These are phyloP conservation scores for Psophocarpus tetragonolobus DNA, from an alignment of 306 rosid species.

Conservation along the genomic window DNA sequence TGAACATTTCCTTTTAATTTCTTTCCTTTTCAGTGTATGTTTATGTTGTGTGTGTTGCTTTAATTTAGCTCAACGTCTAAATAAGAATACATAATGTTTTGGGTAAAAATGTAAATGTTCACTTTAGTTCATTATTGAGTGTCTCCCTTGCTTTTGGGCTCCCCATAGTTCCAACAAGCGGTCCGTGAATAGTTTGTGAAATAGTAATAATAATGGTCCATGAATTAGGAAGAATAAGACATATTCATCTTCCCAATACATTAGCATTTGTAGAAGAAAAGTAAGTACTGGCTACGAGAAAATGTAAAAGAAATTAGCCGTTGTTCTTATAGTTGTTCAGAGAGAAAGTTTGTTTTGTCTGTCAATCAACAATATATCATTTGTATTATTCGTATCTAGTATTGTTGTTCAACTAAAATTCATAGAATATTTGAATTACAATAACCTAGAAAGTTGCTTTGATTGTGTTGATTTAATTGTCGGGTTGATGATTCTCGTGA, in stretches of 20 bases:
- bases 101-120: no score
- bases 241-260: neutral
- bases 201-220: neutral
- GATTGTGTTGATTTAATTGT: neutral
- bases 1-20: no score
- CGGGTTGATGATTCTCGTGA: neutral
- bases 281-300: neutral
- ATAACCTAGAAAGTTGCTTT: neutral
- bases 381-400: neutral
- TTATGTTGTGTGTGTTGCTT: no score
- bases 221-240: neutral
- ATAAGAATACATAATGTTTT: no score
- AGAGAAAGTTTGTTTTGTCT: neutral
- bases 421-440: neutral
- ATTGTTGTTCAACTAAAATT: neutral
- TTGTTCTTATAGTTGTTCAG: neutral
- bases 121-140: no score
- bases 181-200: no score
- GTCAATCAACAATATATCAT: neutral
- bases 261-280: neutral
- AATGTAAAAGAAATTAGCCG: neutral
- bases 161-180: no score
- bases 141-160: no score
- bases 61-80: no score
- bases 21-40: no score